Conservation (phyloP, 2,329 filamentous ascomycete genomes). For the Fusarium sp. region DNA sequence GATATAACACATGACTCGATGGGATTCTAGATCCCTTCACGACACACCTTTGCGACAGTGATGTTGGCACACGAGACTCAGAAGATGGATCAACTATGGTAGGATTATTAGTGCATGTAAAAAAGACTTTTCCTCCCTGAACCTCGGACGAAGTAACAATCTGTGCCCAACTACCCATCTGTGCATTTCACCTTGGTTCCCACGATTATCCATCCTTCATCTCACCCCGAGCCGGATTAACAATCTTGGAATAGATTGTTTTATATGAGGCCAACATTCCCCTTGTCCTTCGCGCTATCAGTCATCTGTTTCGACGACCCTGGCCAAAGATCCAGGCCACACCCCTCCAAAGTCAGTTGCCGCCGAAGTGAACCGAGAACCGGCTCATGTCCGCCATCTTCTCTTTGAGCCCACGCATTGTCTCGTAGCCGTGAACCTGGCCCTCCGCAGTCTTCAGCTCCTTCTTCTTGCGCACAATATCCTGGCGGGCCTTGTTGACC, state of each 20-base stretch:
- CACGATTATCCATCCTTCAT: background rate
- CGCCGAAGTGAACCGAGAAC: background rate
- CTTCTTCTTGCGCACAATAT: background rate
- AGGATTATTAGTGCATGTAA: background rate
- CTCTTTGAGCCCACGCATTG: too few relatives aligned
- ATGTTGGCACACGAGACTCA: background rate
- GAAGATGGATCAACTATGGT: background rate
- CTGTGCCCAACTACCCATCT: background rate
- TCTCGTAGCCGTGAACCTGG: too few relatives aligned
- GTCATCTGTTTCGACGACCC: background rate
- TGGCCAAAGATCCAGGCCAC: background rate
- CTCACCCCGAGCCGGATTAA: background rate
- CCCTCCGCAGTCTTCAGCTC: background rate
- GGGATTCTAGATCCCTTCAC: background rate
- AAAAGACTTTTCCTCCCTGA: background rate
- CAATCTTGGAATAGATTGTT: background rate
- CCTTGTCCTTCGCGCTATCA: background rate
- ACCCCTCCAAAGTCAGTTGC: background rate
- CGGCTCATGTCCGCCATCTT: too few relatives aligned
- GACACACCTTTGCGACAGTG: background rate
- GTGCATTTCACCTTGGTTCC: background rate
- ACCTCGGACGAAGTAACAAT: background rate
- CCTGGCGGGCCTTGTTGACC: background rate
- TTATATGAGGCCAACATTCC: background rate
- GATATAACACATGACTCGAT: constrained; percentile 3